Evolutionary conservation across 441 rosid species (phyloP), one percentile per base, ranked within the genome.

Genomic region (Arabidopsis hybrid): DNA sequence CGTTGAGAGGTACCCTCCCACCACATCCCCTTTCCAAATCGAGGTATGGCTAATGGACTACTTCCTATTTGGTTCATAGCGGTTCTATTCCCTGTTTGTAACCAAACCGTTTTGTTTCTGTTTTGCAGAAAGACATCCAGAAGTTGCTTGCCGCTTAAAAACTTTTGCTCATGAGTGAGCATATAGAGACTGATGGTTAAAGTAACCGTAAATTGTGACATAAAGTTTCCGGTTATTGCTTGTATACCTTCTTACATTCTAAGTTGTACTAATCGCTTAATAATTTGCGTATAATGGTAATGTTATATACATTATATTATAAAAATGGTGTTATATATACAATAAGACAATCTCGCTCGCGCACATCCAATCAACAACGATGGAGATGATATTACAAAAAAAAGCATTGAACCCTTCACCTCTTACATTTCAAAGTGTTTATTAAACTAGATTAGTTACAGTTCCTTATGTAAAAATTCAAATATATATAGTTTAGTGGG

Each of bases 1-100:
- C 17, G 87, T 85, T 5, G 89, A 86, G 82, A 80, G 95, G 80
- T 89, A 89, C 60, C 86, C 91, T 59, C 92, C 95, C 38, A 86
- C 95, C 55, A 89, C 88, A 14, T 89, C 95, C 8, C 95, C 92
- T 66, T 86, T 89, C 78, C 92, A 89, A 75, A 87, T 89, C 49
- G 92, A 89, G 95, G 95, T 88, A 49, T 64, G 21, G n/a, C 17
- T 65, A 35, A 58, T 4, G 1, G 6, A 39, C 50, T 39, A 58
- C 31, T 63, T 69, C 65, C 32, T 5, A 26, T 46, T 75, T 34
- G 0, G 11, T 69, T 75, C 52, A 21, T 50, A 32, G 11, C 73
- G n/a, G 64, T 43, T 61, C 26, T 21, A 21, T 21, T 21, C 26
- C 26, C 26, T 60, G 12, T 1, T 43, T 35, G 11, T 55, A 45